Evolutionary conservation across 768 basidiomycete genomes (phyloP).

Genomic region (Collybia mongolica): DNA sequence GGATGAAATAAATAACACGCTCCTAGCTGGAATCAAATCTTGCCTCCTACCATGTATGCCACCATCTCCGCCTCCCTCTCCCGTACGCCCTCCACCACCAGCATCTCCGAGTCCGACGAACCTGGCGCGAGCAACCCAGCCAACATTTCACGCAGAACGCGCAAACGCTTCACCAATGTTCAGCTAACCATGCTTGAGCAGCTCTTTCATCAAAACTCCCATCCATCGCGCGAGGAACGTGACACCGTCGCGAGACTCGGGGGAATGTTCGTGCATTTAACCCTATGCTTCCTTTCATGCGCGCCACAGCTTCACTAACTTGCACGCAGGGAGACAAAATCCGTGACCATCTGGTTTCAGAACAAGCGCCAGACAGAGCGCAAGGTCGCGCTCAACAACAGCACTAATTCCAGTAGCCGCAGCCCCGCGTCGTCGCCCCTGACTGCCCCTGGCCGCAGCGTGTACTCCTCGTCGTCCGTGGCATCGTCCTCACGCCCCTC

Average conservation of each 20-base stretch:
- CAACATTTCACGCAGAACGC: constrained; percentile 51
- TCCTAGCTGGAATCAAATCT: constrained; percentile 10
- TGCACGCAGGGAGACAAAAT: constrained; percentile 55
- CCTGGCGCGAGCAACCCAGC: constrained; percentile 32
- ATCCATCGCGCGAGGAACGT: constrained; percentile 74
- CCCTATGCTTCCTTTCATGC: background rate
- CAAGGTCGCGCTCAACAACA: constrained; percentile 46
- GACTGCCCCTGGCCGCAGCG: constrained; percentile 18
- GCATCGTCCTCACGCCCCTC: constrained; percentile 38
- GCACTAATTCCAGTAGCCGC: constrained; percentile 22
- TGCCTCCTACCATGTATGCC: constrained; percentile 8
- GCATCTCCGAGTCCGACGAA: constrained; percentile 51
- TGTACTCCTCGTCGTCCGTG: constrained; percentile 18
- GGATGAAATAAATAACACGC: constrained; percentile 17
- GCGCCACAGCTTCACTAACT: no score
- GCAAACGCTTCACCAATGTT: constrained; percentile 65
- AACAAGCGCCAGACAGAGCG: constrained; percentile 76
- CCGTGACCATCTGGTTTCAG: constrained; percentile 83
- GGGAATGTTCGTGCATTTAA: constrained; percentile 53
- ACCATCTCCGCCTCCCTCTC: constrained; percentile 20
- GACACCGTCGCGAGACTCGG: constrained; percentile 60
- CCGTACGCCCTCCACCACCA: constrained; percentile 55
- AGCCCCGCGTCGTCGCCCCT: constrained; percentile 15
- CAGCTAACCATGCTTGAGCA: constrained; percentile 75
- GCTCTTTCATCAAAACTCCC: constrained; percentile 69